Percentiles rank a stretch among this genome's conserved stretches.
Evolutionary conservation across 2,329 filamentous ascomycete species (phyloP).

Genomic region (Hypoxylon sp.): DNA sequence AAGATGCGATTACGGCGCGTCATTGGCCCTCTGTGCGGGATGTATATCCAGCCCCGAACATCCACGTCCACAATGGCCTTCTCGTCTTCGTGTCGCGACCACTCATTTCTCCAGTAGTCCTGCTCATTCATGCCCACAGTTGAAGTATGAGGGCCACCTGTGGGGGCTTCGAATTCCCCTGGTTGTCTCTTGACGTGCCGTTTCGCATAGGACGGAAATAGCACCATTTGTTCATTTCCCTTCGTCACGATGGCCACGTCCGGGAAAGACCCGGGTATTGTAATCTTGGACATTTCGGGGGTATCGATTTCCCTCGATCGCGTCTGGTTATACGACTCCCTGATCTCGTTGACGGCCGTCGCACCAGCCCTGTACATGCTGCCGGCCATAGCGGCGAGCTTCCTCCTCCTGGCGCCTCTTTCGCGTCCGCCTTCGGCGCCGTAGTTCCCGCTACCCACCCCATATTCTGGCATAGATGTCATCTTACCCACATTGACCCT

Average conservation of each 20-base stretch:
- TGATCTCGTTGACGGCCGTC: constrained; percentile 70
- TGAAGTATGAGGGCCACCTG: constrained; percentile 59
- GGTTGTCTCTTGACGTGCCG: constrained; percentile 70
- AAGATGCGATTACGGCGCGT: constrained; percentile 88
- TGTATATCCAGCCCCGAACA: constrained; percentile 95
- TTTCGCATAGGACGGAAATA: constrained; percentile 95
- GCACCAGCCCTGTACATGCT: constrained; percentile 70
- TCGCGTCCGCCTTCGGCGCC: constrained; percentile 62
- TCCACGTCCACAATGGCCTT: constrained; percentile 93
- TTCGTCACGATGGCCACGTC: constrained; percentile 84
- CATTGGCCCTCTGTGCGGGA: constrained; percentile 86
- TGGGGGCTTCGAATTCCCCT: constrained; percentile 52
- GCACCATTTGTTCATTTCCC: constrained; percentile 90
- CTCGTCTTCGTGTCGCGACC: constrained; percentile 84
- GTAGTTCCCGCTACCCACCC: constrained; percentile 56
- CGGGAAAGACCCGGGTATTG: constrained; percentile 83
- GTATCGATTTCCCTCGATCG: constrained; percentile 58
- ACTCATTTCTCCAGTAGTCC: constrained; percentile 83
- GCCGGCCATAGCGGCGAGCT: constrained; percentile 76
- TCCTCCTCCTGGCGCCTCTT: constrained; percentile 81
- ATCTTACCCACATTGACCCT: constrained; percentile 47
- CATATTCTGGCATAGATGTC: constrained; percentile 55
- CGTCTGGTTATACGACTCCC: constrained; percentile 71
- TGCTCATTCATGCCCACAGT: constrained; percentile 68
- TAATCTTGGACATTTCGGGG: constrained; percentile 56